These are phyloP conservation scores for Lycium barbarum DNA, from an alignment of 257 asterid genomes.

Conservation along the genomic window DNA sequence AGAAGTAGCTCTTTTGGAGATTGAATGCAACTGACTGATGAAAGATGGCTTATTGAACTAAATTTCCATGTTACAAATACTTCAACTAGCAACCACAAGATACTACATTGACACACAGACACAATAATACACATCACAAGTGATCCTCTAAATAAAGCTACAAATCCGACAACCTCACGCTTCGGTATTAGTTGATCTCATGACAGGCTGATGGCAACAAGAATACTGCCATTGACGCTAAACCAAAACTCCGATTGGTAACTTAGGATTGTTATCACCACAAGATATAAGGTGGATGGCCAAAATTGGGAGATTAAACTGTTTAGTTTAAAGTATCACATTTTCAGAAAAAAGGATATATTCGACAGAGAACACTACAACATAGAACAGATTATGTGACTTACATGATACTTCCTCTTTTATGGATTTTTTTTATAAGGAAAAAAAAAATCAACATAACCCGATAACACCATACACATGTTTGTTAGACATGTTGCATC, in stretches of 20 bases:
- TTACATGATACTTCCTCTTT: background rate
- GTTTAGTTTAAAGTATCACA: background rate
- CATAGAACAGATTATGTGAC: background rate
- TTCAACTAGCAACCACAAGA: background rate
- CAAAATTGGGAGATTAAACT: background rate
- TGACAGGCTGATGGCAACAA: background rate
- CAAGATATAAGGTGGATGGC: background rate
- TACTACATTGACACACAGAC: background rate
- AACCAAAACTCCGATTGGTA: background rate
- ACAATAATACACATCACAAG: conserved; percentile 4
- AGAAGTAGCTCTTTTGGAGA: conserved; percentile 1
- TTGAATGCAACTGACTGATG: background rate
- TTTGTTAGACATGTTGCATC: background rate
- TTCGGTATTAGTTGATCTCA: background rate
- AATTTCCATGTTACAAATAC: background rate
- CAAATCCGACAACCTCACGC: background rate
- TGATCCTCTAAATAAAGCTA: conserved; percentile 10
- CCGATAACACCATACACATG: background rate
- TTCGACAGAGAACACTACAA: background rate
- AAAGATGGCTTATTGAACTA: background rate
- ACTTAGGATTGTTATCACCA: background rate
- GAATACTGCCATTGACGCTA: background rate
- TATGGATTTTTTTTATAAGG: too few relatives aligned
- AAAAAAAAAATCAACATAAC: background rate
- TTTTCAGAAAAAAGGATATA: background rate